These are phyloP conservation scores for Fusarium xyrophilum DNA, from an alignment of 2,329 filamentous ascomycete species.

Conservation along the genomic window DNA sequence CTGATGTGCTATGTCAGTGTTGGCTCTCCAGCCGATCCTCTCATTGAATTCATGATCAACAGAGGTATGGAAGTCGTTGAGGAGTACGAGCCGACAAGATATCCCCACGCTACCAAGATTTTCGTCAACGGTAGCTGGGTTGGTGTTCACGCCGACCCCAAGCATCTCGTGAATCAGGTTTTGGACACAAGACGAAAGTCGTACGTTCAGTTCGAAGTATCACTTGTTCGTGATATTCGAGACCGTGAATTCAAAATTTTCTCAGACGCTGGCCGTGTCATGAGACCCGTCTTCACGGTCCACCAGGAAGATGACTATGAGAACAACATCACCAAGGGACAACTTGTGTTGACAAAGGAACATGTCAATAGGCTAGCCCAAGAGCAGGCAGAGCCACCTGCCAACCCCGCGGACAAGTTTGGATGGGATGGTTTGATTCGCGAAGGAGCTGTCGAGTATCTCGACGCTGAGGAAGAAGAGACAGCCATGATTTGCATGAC, in stretches of 20 bases:
- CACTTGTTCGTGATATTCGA: constrained; percentile 92
- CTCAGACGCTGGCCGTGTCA: constrained; percentile 94
- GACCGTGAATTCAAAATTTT: constrained; percentile 99
- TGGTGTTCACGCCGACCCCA: constrained; percentile 88
- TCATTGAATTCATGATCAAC: constrained; percentile 84
- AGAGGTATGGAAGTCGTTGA: constrained; percentile 96
- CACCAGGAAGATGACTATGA: constrained; percentile 84
- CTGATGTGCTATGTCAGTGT: constrained; percentile 99
- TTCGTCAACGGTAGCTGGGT: constrained; percentile 99
- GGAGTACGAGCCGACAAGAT: constrained; percentile 86
- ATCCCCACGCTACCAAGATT: constrained; percentile 93
- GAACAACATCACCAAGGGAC: constrained; percentile 64
- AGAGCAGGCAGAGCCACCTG: constrained; percentile 70
- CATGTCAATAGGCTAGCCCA: constrained; percentile 77
- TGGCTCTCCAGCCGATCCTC: constrained; percentile 90
- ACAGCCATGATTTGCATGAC: constrained; percentile 99
- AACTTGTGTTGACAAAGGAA: constrained; percentile 83
- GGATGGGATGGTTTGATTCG: constrained; percentile 89
- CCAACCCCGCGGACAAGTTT: constrained; percentile 68
- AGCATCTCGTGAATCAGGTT: constrained; percentile 81
- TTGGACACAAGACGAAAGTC: constrained; percentile 79
- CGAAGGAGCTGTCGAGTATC: constrained; percentile 88
- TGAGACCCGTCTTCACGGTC: constrained; percentile 91
- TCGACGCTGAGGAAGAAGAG: constrained; percentile 98
- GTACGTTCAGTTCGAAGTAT: constrained; percentile 89